Percentiles rank a stretch among this genome's conserved stretches.
phyloP scores from a whole-genome alignment of 2,329 filamentous ascomycete genomes.

The Sarocladium strictum region DNA sequence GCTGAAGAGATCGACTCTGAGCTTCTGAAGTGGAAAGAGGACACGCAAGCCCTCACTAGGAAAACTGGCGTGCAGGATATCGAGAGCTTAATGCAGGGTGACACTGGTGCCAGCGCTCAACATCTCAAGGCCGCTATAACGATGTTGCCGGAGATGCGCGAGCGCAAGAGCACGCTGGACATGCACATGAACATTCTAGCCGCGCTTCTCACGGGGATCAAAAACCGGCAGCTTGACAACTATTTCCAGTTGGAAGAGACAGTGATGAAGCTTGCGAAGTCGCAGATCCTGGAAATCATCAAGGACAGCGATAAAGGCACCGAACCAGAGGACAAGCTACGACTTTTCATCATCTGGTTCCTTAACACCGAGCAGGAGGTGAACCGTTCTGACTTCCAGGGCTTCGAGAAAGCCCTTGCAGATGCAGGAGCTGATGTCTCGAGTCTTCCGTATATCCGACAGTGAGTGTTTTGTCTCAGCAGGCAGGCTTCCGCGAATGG shows the following conservation, averaged over 20 bases:
- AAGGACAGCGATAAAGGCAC: conserved; percentile 77
- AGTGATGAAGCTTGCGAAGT: conserved; percentile 83
- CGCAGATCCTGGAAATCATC: conserved; percentile 81
- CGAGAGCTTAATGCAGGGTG: conserved; percentile 78
- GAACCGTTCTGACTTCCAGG: conserved; percentile 71
- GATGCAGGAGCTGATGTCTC: conserved; percentile 70
- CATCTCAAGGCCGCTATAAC: conserved; percentile 96
- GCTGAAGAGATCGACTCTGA: conserved; percentile 95
- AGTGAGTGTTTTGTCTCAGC: conserved; percentile 44
- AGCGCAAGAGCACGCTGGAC: conserved; percentile 86
- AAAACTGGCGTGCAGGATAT: conserved; percentile 91
- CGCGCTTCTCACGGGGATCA: conserved; percentile 70
- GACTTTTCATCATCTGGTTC: conserved; percentile 96
- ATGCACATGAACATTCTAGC: conserved; percentile 99
- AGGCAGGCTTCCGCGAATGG: neutral
- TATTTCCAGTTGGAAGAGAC: conserved; percentile 95
- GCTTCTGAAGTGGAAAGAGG: conserved; percentile 89
- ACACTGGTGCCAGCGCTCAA: conserved; percentile 81
- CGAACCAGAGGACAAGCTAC: conserved; percentile 80
- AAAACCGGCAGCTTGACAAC: conserved; percentile 90
- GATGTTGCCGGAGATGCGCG: conserved; percentile 80
- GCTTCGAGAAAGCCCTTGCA: conserved; percentile 79
- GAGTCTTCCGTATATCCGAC: conserved; percentile 78
- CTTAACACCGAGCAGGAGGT: conserved; percentile 89
- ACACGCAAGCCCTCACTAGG: conserved; percentile 87